Evolutionary conservation across 1,139 yeast species (phyloP), one percentile per base, ranked within the genome.

Genomic region (Yamadazyma buinensis): DNA sequence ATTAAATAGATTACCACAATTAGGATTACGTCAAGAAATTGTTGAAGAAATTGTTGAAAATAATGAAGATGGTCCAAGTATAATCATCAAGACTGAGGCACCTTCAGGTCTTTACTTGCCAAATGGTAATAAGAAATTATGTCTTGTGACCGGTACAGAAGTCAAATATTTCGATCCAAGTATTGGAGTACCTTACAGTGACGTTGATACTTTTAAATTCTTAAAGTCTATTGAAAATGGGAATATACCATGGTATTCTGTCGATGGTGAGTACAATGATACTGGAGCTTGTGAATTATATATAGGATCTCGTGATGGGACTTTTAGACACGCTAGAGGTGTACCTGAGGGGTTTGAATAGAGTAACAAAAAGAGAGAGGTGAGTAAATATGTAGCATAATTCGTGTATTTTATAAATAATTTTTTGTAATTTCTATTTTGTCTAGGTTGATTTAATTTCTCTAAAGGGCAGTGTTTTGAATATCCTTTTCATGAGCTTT

Each of bases 161-260:
- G 95, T 94, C 24, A 75, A 79, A 52, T 90, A 86, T 57, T 82
- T 85, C 46, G 97, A 90, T 61, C 97, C 97, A 0, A 72, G 77
- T 28, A 79, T 84, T 25, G 95, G 95, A 30, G 75, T 88, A 34
- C 95, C 96, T 2, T 90, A 90, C 57, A 75, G 84, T 35, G 82
- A 83, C 40, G 86, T 86, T 44, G 94, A 84, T 33, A 82, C 92
- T 8, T 85, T 82, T 54, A 80, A 75, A 45, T 67, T 81, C 25
- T 71, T 88, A 45, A 81, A 84, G 49, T 72, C 72, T 24, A 72
- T 86, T 20, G 84, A 81, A 44, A 77, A 72, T 33, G 86, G 87
- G 3, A 67, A 62, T 32, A 73, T 75, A 33, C 77, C 78, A 14
- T 90, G 97, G 97, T 71, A 73, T 44, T 80, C 65, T 32, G 44